These are phyloP conservation scores for Boletus rubropictus DNA, from an alignment of 768 basidiomycete genomes.

Conservation along the genomic window DNA sequence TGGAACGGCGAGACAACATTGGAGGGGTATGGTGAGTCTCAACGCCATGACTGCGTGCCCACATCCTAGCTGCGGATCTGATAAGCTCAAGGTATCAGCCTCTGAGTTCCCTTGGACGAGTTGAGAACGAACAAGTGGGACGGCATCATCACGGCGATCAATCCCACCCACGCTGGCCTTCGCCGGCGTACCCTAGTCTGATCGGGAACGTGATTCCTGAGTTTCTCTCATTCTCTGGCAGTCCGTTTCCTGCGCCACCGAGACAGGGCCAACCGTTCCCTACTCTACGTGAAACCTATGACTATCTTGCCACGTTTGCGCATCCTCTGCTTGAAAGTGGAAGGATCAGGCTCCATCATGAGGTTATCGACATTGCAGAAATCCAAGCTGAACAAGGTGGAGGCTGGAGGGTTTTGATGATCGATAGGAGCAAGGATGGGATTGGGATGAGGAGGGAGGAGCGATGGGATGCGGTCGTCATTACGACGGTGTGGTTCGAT, in stretches of 20 bases:
- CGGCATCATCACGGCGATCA: background rate
- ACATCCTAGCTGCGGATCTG: too few relatives aligned
- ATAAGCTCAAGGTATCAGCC: constrained; percentile 12
- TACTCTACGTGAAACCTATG: constrained; percentile 24
- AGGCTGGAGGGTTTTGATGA: constrained; percentile 39
- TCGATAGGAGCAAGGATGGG: constrained; percentile 32
- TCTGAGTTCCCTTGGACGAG: background rate
- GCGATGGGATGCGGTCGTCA: constrained; percentile 45
- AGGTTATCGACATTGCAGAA: constrained; percentile 38
- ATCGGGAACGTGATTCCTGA: constrained; percentile 49
- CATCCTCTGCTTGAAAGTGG: constrained; percentile 23
- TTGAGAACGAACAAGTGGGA: background rate
- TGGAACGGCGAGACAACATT: constrained; percentile 42
- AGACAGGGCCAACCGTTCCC: constrained; percentile 27
- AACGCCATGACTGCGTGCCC: too few relatives aligned
- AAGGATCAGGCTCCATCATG: constrained; percentile 37
- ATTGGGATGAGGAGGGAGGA: constrained; percentile 27
- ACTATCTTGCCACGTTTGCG: constrained; percentile 25
- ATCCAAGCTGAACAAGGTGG: constrained; percentile 13
- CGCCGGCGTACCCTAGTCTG: constrained; percentile 43
- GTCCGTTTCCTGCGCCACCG: constrained; percentile 25
- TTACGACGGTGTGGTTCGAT: constrained; percentile 44
- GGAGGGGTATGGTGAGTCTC: constrained; percentile 45
- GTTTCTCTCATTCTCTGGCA: constrained; percentile 28
- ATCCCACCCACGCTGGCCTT: constrained; percentile 32